phyloP scores from a whole-genome alignment of 2,329 filamentous ascomycete genomes.

The Venturia oleaginea region DNA sequence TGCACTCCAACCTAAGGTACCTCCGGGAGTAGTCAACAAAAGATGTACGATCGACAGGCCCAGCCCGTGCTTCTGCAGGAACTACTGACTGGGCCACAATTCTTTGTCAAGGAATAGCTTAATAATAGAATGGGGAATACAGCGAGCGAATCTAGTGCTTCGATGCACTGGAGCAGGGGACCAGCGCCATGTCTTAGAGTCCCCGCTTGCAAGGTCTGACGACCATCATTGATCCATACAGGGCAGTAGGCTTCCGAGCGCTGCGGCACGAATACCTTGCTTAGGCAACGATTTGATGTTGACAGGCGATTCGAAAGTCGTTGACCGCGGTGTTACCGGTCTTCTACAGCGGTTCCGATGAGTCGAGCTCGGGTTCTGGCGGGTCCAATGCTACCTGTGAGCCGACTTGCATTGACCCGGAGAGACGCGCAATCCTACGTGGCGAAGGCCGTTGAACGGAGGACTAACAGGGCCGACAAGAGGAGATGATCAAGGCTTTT shows the following conservation, averaged over 20 bases:
- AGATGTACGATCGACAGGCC: not conserved
- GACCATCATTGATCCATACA: slow-evolving; percentile 1
- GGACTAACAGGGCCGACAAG: not conserved
- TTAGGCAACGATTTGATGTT: not conserved
- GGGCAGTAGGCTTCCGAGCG: too few relatives aligned
- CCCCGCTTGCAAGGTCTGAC: not conserved
- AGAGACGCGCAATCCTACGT: not conserved
- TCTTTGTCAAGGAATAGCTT: not conserved
- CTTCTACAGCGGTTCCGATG: not conserved
- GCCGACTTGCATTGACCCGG: not conserved
- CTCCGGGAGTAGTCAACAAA: not conserved
- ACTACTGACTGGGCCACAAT: not conserved
- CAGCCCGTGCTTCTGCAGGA: not conserved
- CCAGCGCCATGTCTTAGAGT: not conserved
- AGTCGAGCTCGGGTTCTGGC: not conserved
- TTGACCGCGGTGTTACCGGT: not conserved
- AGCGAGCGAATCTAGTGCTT: not conserved
- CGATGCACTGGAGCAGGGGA: not conserved
- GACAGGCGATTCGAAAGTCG: not conserved
- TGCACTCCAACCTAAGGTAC: not conserved
- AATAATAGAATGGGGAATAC: not conserved
- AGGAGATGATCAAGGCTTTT: not conserved
- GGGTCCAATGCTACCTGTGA: not conserved
- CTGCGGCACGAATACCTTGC: not conserved
- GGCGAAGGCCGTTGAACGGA: not conserved